Base-by-base conservation (phyloP, 176 grass and related monocot species). In the sorghum (Sorghum bicolor) region DNA sequence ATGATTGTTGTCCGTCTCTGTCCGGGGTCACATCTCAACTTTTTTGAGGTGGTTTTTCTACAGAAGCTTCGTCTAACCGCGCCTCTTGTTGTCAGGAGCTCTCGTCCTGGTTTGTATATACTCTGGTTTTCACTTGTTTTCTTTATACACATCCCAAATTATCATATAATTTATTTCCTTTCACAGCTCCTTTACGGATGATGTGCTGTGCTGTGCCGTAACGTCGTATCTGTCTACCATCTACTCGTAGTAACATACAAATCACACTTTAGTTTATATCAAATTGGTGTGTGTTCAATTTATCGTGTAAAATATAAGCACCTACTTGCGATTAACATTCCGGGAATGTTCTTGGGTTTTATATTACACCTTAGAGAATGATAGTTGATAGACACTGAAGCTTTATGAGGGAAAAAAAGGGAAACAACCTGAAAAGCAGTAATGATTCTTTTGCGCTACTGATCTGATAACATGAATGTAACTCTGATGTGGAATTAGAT, bases 11-110 rank as follows among this genome's bases (percentile, higher is more conserved):
- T n/a, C 41, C 68, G 30, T 74, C 84, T 73, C 77, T 41, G 17
- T 86, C 67, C 5, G 47, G 32, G 31, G 31, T 74, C 39, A 73
- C 68, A 86, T 80, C 67, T 28, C 10, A 86, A 25, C 60, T 20
- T 33, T 33, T 67, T 53, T 40, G 57, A 30, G 55, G 16, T 73
- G 67, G 31, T 80, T 86, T 86, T 58, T 73, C 31, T 38, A 38
- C n/a, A 62, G 48, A 26, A 80, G 84, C 19, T 69, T 80, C n/a
- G n/a, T n/a, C 84, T 64, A 11, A 16, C 45, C 9, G 11, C 38
- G 33, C 25, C 57, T 58, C 17, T 80, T 61, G 14, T 32, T 81
- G n/a, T 87, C 61, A 28, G 20, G 13, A 19, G 22, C 28, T 38
- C 30, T 44, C 34, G 33, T 61, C 17, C 77, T 64, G 41, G n/a